Conservation (phyloP, 1,284 basidiomycete species). For the Boletus sp. region DNA sequence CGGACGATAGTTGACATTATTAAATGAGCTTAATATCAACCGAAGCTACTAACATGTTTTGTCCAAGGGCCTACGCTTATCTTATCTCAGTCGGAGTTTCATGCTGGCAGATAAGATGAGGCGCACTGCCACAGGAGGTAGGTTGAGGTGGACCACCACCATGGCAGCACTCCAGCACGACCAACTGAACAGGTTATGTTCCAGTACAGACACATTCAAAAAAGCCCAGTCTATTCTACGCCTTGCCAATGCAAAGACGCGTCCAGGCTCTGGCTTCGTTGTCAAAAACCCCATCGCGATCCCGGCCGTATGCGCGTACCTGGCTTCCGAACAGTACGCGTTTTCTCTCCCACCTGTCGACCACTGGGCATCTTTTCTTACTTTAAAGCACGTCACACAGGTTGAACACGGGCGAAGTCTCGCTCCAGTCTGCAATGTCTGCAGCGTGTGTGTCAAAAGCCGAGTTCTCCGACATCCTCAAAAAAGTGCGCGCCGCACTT, state of each 20-base stretch:
- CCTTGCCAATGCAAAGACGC: slow-evolving; percentile 25
- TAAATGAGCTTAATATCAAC: too few species aligned
- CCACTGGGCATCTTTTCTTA: not conserved
- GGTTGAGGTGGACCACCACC: slow-evolving; percentile 8
- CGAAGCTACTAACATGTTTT: too few species aligned
- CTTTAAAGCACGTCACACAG: slow-evolving; percentile 3
- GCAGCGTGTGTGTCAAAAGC: slow-evolving; percentile 23
- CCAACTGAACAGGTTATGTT: slow-evolving; percentile 22
- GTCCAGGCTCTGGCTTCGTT: slow-evolving; percentile 28
- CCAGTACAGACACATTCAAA: slow-evolving; percentile 20
- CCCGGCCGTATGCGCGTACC: slow-evolving; percentile 30
- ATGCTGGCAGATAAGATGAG: too few species aligned
- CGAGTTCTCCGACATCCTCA: slow-evolving; percentile 25
- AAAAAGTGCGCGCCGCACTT: slow-evolving; percentile 23
- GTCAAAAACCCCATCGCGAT: slow-evolving; percentile 22
- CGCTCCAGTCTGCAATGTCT: slow-evolving; percentile 23
- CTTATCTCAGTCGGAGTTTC: too few species aligned
- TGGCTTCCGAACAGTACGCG: slow-evolving; percentile 31
- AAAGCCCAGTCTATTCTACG: slow-evolving; percentile 24
- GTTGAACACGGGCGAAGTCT: slow-evolving; percentile 28
- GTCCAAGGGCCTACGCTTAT: too few species aligned
- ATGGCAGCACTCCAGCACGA: slow-evolving; percentile 22
- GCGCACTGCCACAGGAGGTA: not conserved
- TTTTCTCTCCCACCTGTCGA: not conserved
- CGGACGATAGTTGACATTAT: too few species aligned